Conservation (phyloP, 306 rosid species). For the Gynostemma pentaphyllum region DNA sequence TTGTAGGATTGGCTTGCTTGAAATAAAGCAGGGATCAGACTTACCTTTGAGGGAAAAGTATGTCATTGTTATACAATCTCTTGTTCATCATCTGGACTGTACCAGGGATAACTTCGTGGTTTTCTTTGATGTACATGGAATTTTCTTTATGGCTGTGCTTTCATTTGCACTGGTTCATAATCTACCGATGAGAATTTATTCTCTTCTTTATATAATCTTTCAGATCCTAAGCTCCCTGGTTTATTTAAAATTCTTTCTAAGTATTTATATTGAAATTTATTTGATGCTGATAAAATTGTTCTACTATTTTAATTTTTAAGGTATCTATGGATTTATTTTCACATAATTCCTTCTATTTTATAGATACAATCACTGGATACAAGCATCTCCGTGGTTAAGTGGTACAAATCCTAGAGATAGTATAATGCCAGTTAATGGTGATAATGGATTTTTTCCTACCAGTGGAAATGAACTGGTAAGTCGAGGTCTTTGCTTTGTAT, state of each 20-base stretch:
- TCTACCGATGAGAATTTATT: background rate
- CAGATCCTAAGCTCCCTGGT: background rate
- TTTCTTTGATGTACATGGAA: background rate
- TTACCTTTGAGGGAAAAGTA: conserved; percentile 55
- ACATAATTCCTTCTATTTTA: background rate
- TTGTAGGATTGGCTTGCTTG: conserved; percentile 36
- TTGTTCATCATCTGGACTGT: conserved; percentile 2
- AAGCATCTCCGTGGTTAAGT: conserved; percentile 71
- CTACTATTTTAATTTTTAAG: background rate
- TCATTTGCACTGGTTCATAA: background rate
- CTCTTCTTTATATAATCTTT: background rate
- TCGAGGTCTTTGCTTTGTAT: background rate
- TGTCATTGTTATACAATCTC: conserved; percentile 16
- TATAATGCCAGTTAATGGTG: conserved; percentile 68
- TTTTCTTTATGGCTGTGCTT: background rate
- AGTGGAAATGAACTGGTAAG: conserved; percentile 72
- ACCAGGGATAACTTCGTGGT: background rate
- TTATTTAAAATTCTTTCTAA: background rate
- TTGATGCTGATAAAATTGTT: conserved; percentile 1
- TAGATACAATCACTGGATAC: conserved; percentile 59
- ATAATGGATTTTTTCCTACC: conserved; percentile 82
- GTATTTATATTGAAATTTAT: background rate
- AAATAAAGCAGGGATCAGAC: conserved; percentile 47
- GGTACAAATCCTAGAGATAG: conserved; percentile 63
- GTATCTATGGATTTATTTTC: background rate